These are phyloP conservation scores for Calonectria ilicicola DNA, from an alignment of 2,329 filamentous ascomycete genomes.

Conservation along the genomic window DNA sequence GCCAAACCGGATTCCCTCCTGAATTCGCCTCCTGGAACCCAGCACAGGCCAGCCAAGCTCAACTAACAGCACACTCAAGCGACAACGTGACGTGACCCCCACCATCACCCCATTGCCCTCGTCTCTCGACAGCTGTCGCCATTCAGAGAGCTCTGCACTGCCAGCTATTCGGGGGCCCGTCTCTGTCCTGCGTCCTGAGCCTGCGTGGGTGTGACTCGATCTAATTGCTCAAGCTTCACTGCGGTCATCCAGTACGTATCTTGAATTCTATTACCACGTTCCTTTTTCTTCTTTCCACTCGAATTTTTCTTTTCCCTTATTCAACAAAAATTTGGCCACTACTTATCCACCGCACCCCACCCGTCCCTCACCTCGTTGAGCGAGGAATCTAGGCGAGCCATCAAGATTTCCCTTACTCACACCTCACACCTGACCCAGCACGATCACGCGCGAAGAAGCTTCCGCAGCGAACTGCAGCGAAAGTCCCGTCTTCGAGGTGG, in stretches of 20 bases:
- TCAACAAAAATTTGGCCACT: not conserved
- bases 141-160: not conserved
- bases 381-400: not conserved
- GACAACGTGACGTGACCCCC: conserved; percentile 45
- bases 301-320: not conserved
- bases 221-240: conserved; percentile 14
- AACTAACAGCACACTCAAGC: conserved; percentile 12
- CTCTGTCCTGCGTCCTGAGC: conserved; percentile 3
- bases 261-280: not conserved
- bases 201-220: conserved; percentile 16
- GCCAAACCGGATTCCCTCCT: conserved; percentile 11
- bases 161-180: not conserved
- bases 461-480: conserved; percentile 9
- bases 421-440: conserved; percentile 10
- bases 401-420: conserved; percentile 17
- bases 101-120: conserved; percentile 40
- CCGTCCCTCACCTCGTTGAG: conserved; percentile 10
- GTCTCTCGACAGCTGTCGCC: conserved; percentile 23
- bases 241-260: conserved; percentile 9
- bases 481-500: conserved; percentile 5
- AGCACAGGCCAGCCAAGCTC: conserved; percentile 6
- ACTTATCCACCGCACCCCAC: conserved; percentile 5
- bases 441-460: conserved; percentile 16
- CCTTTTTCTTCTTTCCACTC: not conserved
- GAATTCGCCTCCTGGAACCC: conserved; percentile 9